Base-by-base conservation (phyloP, 352 stramenopile genomes). In the Globisporangium polare region DNA sequence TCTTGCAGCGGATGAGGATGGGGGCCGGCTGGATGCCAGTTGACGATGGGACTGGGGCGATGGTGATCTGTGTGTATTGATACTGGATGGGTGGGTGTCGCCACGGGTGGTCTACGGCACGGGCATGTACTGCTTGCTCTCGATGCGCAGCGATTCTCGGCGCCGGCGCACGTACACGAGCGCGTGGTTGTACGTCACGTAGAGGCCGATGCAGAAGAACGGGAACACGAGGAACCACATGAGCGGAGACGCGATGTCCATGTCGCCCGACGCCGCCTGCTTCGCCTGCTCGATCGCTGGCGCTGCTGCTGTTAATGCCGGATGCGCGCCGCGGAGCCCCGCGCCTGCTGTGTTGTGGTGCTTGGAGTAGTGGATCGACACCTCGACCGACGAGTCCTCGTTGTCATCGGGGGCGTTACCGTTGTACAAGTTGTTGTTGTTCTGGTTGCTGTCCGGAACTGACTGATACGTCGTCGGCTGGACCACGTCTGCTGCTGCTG, bases 51-150 rank as follows among this genome's bases (percentile, higher is more conserved):
- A 33, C 29, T 33, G 29, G 29, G 29, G 29, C 29, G 29, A 33
- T 33, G 29, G 29, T 4, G 29, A 33, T 33, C 29, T 33, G 37
- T 43, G 5, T 46, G 18, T 46, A 22, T 46, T 20, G 41, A n/a
- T 43, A 43, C 33, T 46, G 41, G 8, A 33, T 33, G 29, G n/a
- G 29, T 7, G 29, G 15, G 17, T 46, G 18, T 46, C 18, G 41
- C 13, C 27, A 18, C 33, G 47, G 17, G 18, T 20, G 17, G n/a
- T n/a, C 37, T 59, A 65, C 12, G 59, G 59, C 50, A 90, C 78
- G 41, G 80, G 77, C 70, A 77, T 77, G 68, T 90, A 90, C 67
- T 85, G 80, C 62, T 86, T 82, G 62, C 73, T 73, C 56, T 83
- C 78, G 62, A 90, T 80, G 37, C 80, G 73, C 13, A 82, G 71